These are phyloP conservation scores for Tylopilus subfusipes DNA, from an alignment of 768 basidiomycete genomes.

Conservation along the genomic window DNA sequence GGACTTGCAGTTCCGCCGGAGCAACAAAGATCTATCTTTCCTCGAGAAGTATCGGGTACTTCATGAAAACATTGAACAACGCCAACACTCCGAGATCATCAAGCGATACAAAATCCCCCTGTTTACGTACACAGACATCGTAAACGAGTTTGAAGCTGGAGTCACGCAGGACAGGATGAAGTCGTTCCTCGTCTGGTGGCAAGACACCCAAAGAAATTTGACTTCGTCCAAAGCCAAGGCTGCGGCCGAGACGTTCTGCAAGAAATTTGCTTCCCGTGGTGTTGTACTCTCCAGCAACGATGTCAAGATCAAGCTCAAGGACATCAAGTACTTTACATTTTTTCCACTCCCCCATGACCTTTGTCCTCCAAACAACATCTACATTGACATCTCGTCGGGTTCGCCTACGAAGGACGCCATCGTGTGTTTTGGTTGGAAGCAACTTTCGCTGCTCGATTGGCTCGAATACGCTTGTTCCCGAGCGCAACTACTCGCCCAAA, in stretches of 20 bases:
- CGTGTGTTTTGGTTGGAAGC: conserved; percentile 69
- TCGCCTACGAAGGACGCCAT: conserved; percentile 39
- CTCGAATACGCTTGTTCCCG: conserved; percentile 54
- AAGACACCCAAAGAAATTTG: not conserved
- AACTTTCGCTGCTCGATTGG: conserved; percentile 73
- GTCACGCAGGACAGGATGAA: conserved; percentile 9
- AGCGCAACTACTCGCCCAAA: not conserved
- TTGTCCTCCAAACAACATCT: conserved; percentile 69
- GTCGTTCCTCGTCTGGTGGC: conserved; percentile 13
- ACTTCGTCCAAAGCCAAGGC: not conserved
- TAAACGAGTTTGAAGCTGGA: conserved; percentile 10
- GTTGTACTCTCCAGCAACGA: not conserved
- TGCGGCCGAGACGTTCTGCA: conserved; percentile 5
- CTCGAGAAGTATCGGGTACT: conserved; percentile 6
- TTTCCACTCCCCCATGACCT: conserved; percentile 70
- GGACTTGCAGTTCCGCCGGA: conserved; percentile 5
- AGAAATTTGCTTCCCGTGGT: conserved; percentile 46
- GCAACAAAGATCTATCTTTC: conserved; percentile 1
- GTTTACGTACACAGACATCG: conserved; percentile 7
- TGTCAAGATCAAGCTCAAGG: conserved; percentile 42
- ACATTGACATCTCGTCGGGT: conserved; percentile 55
- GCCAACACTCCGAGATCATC: conserved; percentile 7
- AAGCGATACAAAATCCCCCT: conserved; percentile 4
- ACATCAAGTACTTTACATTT: conserved; percentile 50
- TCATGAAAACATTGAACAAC: not conserved